These are phyloP conservation scores for Postia placenta DNA, from an alignment of 768 basidiomycete species.

Conservation along the genomic window DNA sequence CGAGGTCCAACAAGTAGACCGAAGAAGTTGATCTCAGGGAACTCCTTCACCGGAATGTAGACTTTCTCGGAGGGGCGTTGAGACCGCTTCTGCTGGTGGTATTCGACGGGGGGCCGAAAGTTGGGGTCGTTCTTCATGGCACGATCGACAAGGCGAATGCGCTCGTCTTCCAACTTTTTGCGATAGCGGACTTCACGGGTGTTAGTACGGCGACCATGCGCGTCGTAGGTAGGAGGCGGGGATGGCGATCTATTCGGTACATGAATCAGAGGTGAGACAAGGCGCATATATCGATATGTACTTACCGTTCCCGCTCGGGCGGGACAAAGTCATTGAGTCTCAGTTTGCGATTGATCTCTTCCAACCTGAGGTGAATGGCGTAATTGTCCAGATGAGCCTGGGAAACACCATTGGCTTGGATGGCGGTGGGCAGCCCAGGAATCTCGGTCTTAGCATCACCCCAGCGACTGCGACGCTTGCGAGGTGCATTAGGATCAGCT, in stretches of 20 bases:
- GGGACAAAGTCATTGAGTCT: constrained; percentile 93
- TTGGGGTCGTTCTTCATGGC: constrained; percentile 98
- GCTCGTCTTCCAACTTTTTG: constrained; percentile 90
- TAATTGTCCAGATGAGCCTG: constrained; percentile 97
- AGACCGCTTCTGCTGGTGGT: constrained; percentile 90
- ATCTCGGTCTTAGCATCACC: constrained; percentile 90
- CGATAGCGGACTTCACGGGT: constrained; percentile 98
- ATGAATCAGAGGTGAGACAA: background rate
- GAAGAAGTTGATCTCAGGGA: constrained; percentile 99
- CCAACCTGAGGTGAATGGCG: constrained; percentile 90
- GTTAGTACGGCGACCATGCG: constrained; percentile 95
- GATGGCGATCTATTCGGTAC: constrained; percentile 71
- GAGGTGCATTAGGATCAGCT: constrained; percentile 82
- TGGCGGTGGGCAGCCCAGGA: constrained; percentile 90
- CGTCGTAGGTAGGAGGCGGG: constrained; percentile 95
- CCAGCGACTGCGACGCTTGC: constrained; percentile 97
- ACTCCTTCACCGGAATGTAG: constrained; percentile 99
- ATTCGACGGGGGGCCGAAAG: constrained; percentile 95
- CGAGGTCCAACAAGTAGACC: constrained; percentile 96
- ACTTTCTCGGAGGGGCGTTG: constrained; percentile 96
- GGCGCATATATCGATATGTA: background rate
- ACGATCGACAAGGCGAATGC: constrained; percentile 87
- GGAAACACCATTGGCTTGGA: constrained; percentile 88
- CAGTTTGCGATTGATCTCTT: constrained; percentile 96
- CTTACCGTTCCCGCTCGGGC: constrained; percentile 89